A percentile compares a stretch with the other conserved stretches of the same genome.
Evolutionary conservation across 2,329 filamentous ascomycete genomes (phyloP).

Genomic region (Fusarium xyrophilum): DNA sequence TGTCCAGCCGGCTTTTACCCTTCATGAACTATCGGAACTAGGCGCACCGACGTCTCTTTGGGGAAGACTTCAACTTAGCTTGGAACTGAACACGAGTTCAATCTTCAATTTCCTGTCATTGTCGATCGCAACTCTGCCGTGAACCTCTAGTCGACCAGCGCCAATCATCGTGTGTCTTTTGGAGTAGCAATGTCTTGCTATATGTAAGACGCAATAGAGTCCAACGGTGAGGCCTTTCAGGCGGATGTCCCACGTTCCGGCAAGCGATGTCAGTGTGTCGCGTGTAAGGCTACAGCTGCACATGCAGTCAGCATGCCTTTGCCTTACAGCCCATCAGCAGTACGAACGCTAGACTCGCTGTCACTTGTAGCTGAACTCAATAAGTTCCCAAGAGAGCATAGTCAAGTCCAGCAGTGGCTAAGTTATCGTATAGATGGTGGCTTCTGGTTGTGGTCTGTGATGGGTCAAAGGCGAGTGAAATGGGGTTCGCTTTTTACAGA

Average conservation of each 20-base stretch:
- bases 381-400: not conserved
- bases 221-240: not conserved
- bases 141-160: not conserved
- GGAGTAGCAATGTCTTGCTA: not conserved
- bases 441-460: not conserved
- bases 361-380: not conserved
- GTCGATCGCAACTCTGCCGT: slow-evolving; percentile 11
- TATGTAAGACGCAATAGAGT: slow-evolving; percentile 12
- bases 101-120: slow-evolving; percentile 1
- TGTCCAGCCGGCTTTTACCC: slow-evolving; percentile 17
- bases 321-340: not conserved
- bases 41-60: not conserved
- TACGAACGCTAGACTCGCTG: not conserved
- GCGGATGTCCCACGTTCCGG: slow-evolving; percentile 19
- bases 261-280: not conserved
- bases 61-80: slow-evolving; percentile 9
- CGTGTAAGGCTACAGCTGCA: not conserved
- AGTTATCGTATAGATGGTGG: not conserved
- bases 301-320: slow-evolving; percentile 13
- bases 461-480: too few relatives aligned
- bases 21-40: slow-evolving; percentile 22
- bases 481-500: too few relatives aligned
- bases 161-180: slow-evolving; percentile 1
- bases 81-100: not conserved
- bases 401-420: not conserved